phyloP scores from a whole-genome alignment of 1,284 basidiomycete species.

The Ustilago loliicola region DNA sequence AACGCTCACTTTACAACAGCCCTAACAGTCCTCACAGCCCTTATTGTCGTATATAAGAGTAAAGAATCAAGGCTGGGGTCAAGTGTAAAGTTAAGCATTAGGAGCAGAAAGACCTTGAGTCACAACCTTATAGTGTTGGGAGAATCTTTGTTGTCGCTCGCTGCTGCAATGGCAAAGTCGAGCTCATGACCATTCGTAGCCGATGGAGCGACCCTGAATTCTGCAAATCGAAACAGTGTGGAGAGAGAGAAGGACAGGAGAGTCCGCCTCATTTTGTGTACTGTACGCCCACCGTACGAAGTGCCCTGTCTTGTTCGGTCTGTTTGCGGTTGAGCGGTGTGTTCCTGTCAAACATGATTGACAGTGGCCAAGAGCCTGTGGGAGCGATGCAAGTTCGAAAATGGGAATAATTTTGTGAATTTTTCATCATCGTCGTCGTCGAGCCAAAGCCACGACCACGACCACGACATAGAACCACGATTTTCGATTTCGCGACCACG shows the following conservation, averaged over 20 bases:
- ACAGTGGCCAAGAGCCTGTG: conserved; percentile 1
- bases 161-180: not conserved
- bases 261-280: not conserved
- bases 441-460: not conserved
- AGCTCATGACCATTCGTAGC: not conserved
- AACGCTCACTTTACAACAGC: not conserved
- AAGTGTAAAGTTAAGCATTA: not conserved
- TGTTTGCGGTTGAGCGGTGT: not conserved
- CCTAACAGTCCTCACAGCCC: not conserved
- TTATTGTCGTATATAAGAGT: not conserved
- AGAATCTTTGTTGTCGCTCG: not conserved
- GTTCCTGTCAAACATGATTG: conserved; percentile 5
- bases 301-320: not conserved
- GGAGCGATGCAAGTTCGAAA: not conserved
- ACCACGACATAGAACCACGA: too few relatives aligned
- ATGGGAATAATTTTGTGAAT: conserved; percentile 3
- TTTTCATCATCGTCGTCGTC: not conserved
- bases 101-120: not conserved
- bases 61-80: not conserved
- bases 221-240: not conserved
- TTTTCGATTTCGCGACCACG: conserved; percentile 5
- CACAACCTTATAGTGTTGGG: not conserved
- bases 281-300: not conserved
- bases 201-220: not conserved
- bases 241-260: not conserved